These are phyloP conservation scores for Rosellinia necatrix DNA, from an alignment of 2,329 filamentous ascomycete genomes.

Conservation along the genomic window DNA sequence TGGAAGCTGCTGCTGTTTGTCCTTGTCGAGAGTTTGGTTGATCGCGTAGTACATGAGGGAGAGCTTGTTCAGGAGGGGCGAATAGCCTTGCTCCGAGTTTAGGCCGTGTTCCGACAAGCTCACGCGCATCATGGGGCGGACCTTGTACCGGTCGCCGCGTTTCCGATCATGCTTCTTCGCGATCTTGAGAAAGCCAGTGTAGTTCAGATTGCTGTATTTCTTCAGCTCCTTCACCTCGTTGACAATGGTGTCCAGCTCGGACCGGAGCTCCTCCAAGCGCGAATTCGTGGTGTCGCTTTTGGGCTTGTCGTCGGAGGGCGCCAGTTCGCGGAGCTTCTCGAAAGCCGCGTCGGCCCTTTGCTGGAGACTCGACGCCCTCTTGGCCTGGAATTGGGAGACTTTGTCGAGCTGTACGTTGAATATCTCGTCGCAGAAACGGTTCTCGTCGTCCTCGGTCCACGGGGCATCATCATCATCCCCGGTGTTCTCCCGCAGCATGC, in stretches of 20 bases:
- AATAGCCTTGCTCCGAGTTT: constrained; percentile 89
- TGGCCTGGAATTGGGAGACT: constrained; percentile 85
- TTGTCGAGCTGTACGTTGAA: constrained; percentile 95
- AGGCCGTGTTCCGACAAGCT: constrained; percentile 87
- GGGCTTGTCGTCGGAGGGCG: constrained; percentile 67
- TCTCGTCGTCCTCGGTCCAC: constrained; percentile 96
- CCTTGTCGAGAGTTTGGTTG: constrained; percentile 76
- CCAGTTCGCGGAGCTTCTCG: constrained; percentile 79
- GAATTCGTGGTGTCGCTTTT: constrained; percentile 54
- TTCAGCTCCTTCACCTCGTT: constrained; percentile 92
- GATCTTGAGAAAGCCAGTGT: constrained; percentile 96
- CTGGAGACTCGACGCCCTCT: constrained; percentile 67
- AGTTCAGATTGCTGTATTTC: constrained; percentile 95
- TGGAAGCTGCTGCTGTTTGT: constrained; percentile 47
- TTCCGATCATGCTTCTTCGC: constrained; percentile 99
- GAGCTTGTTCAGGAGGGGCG: constrained; percentile 84
- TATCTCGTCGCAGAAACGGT: constrained; percentile 90
- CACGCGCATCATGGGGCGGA: constrained; percentile 89
- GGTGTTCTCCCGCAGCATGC: constrained; percentile 78
- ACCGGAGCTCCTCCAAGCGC: constrained; percentile 71
- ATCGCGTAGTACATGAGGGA: constrained; percentile 97
- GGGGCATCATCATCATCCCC: constrained; percentile 63
- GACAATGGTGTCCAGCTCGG: constrained; percentile 84
- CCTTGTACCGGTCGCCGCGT: constrained; percentile 81
- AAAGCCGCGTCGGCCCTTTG: constrained; percentile 60